Percentiles rank a stretch among this genome's conserved stretches.
phyloP scores from a whole-genome alignment of 2,329 filamentous ascomycete genomes.

The Cryphonectria carpinicola region DNA sequence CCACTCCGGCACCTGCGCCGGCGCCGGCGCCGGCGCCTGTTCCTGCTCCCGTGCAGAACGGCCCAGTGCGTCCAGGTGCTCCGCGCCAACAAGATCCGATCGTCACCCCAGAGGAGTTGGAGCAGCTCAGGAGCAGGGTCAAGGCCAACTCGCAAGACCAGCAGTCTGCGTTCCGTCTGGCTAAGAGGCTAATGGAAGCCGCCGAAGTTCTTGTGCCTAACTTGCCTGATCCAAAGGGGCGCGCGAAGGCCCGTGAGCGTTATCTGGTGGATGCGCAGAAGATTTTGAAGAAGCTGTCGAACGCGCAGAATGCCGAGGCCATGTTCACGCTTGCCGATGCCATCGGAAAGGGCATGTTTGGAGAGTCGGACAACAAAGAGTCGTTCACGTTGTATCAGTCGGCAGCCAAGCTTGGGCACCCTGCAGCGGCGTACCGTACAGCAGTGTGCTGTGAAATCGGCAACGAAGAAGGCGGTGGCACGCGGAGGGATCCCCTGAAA shows the following conservation, averaged over 20 bases:
- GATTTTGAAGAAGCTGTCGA: constrained; percentile 84
- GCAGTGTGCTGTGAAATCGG: constrained; percentile 98
- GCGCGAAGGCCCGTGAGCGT: constrained; percentile 76
- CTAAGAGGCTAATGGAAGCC: constrained; percentile 85
- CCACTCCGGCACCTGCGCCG: constrained; percentile 33
- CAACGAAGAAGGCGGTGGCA: constrained; percentile 90
- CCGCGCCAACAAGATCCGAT: constrained; percentile 48
- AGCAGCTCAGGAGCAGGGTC: constrained; percentile 70
- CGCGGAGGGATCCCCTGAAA: constrained; percentile 86
- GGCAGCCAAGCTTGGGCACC: constrained; percentile 86
- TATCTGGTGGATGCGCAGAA: constrained; percentile 88
- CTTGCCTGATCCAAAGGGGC: constrained; percentile 70
- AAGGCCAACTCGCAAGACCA: constrained; percentile 75
- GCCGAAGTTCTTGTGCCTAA: constrained; percentile 71
- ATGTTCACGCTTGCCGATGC: constrained; percentile 95
- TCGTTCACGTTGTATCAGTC: constrained; percentile 93
- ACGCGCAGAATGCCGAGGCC: constrained; percentile 74
- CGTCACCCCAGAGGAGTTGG: constrained; percentile 79
- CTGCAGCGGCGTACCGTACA: constrained; percentile 87
- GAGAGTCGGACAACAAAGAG: constrained; percentile 83
- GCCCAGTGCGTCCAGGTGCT: constrained; percentile 29
- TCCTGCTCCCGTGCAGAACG: constrained; percentile 8
- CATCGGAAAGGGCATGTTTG: constrained; percentile 79
- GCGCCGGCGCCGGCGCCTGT: constrained; percentile 21
- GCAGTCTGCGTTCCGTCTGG: constrained; percentile 71